Evolutionary conservation across 495 filamentous ascomycete species (phyloP).

Genomic region (Jackrogersella multiformis): DNA sequence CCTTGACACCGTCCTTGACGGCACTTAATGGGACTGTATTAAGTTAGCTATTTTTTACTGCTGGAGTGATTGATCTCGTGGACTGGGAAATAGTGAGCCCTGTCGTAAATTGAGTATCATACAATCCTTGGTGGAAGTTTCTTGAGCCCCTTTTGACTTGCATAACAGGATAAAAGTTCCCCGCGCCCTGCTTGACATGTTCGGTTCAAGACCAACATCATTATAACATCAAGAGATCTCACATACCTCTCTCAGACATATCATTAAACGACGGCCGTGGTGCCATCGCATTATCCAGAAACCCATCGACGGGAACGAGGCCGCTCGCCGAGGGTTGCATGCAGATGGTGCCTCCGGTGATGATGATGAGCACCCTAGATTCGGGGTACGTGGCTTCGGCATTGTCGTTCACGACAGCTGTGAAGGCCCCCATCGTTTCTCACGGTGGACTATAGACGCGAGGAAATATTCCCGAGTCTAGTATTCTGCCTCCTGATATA

Average conservation of each 20-base stretch:
- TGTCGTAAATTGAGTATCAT: not conserved
- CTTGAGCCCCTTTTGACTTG: not conserved
- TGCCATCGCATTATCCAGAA: conserved; percentile 83
- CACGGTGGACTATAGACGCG: not conserved
- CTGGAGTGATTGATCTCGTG: not conserved
- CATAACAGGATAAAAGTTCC: no score
- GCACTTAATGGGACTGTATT: conserved; percentile 46
- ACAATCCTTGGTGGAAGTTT: not conserved
- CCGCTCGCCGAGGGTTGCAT: conserved; percentile 79
- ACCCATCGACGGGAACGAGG: conserved; percentile 77
- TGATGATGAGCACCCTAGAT: conserved; percentile 86
- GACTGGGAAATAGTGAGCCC: not conserved
- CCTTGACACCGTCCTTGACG: conserved; percentile 51
- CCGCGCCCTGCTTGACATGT: no score
- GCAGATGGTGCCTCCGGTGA: conserved; percentile 96
- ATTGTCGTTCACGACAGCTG: conserved; percentile 23
- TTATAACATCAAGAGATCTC: not conserved
- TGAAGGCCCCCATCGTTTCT: conserved; percentile 34
- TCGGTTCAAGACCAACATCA: not conserved
- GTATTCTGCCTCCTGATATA: not conserved
- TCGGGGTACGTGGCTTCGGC: conserved; percentile 63
- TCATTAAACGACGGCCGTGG: conserved; percentile 93
- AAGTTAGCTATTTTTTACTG: conserved; percentile 13
- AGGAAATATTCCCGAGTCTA: not conserved
- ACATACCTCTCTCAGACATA: conserved; percentile 65